Percentiles rank a stretch among this genome's conserved stretches.
Conservation (phyloP, 2,329 filamentous ascomycete genomes). For the Cladosporium sp. region DNA sequence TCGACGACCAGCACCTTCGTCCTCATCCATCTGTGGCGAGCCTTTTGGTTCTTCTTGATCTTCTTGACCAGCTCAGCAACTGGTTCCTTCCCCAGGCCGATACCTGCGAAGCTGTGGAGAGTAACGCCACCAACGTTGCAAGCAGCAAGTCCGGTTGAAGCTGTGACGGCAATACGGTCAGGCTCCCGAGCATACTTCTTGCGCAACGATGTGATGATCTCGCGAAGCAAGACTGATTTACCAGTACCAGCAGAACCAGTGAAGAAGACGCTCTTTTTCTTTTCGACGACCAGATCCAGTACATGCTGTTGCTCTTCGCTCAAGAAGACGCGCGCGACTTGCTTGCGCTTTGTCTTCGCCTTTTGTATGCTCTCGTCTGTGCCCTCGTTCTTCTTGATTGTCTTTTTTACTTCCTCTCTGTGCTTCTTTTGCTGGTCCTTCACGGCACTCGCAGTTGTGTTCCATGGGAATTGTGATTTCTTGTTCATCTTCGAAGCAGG, state of each 20-base stretch:
- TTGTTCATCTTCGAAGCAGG: slow-evolving; percentile 50
- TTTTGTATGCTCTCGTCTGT: slow-evolving; percentile 53
- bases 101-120: slow-evolving; percentile 92
- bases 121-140: slow-evolving; percentile 97
- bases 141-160: slow-evolving; percentile 91
- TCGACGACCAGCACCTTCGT: slow-evolving; percentile 89
- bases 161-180: slow-evolving; percentile 87
- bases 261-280: slow-evolving; percentile 91
- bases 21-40: slow-evolving; percentile 82
- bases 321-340: slow-evolving; percentile 65
- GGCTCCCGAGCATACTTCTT: slow-evolving; percentile 74
- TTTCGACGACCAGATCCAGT: slow-evolving; percentile 75
- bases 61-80: slow-evolving; percentile 81
- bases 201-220: slow-evolving; percentile 81
- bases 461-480: slow-evolving; percentile 60
- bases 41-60: slow-evolving; percentile 84
- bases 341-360: slow-evolving; percentile 47
- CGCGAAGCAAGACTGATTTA: slow-evolving; percentile 92
- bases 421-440: slow-evolving; percentile 78
- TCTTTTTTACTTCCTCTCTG: slow-evolving; percentile 62
- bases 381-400: slow-evolving; percentile 45
- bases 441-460: slow-evolving; percentile 71
- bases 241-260: slow-evolving; percentile 93
- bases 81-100: slow-evolving; percentile 90
- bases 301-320: slow-evolving; percentile 87